Evolutionary conservation across 768 basidiomycete genomes (phyloP).

Genomic region (Lactarius indigo): DNA sequence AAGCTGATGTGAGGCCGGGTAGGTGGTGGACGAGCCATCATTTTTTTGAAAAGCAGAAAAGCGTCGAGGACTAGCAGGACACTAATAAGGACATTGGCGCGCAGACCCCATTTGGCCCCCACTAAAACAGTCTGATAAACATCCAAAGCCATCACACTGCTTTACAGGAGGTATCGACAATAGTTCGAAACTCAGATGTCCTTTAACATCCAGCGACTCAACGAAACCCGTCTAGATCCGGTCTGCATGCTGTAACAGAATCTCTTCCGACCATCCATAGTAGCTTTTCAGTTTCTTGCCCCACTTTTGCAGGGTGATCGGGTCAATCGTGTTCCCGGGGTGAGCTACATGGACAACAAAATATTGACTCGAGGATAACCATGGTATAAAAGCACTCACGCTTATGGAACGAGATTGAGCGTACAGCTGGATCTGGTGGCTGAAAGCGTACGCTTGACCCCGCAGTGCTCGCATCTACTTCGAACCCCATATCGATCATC

Average conservation of each 20-base stretch:
- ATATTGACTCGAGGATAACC: neutral
- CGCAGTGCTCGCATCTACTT: constrained; percentile 30
- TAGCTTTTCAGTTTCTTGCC: constrained; percentile 29
- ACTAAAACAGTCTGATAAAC: constrained; percentile 13
- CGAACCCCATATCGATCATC: constrained; percentile 34
- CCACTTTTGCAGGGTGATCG: constrained; percentile 28
- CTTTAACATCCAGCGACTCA: neutral
- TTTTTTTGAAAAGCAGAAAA: neutral
- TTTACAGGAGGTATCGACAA: constrained; percentile 7
- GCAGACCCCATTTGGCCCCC: neutral
- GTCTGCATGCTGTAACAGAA: constrained; percentile 22
- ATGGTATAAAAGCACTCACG: constrained; percentile 21
- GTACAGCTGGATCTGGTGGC: constrained; percentile 28
- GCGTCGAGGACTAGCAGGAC: neutral
- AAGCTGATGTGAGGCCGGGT: constrained; percentile 28
- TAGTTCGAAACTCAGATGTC: neutral
- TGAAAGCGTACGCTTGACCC: constrained; percentile 35
- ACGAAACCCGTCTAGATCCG: neutral
- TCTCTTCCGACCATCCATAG: constrained; percentile 33
- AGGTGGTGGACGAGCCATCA: constrained; percentile 28
- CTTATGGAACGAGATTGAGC: constrained; percentile 34
- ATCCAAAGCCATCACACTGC: constrained; percentile 1
- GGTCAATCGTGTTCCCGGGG: constrained; percentile 32
- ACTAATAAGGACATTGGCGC: neutral
- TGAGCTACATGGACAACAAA: constrained; percentile 26